Evolutionary conservation across 23 red algal species (phyloP).

Genomic region (Agarophyton chilense): DNA sequence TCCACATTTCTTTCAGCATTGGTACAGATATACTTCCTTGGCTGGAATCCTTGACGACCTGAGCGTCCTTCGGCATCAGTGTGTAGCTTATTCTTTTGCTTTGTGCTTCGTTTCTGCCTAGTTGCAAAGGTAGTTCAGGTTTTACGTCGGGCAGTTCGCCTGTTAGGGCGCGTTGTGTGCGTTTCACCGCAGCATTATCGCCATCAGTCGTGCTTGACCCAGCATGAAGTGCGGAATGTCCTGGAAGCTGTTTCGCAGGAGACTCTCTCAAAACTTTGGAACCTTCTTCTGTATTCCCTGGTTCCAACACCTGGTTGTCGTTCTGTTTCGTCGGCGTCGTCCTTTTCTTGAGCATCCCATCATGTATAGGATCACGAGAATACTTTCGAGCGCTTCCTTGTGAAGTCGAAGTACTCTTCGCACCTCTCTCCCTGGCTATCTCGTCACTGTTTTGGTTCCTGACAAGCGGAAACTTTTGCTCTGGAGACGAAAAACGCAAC

Average conservation of each 20-base stretch:
- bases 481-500: background rate
- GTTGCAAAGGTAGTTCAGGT: background rate
- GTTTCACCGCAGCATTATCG: background rate
- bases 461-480: background rate
- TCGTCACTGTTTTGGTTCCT: too few species aligned
- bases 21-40: constrained; percentile 6
- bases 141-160: constrained; percentile 9
- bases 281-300: background rate
- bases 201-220: background rate
- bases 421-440: too few species aligned
- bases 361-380: too few species aligned
- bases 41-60: background rate
- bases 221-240: background rate
- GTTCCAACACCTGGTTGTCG: background rate
- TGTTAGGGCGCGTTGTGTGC: background rate
- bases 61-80: background rate
- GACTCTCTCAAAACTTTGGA: background rate
- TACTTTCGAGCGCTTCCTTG: too few species aligned
- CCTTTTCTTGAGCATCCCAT: too few species aligned
- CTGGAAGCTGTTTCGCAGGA: background rate
- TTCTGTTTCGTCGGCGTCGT: background rate
- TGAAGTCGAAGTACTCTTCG: too few species aligned
- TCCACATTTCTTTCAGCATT: constrained; percentile 45
- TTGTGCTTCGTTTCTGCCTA: background rate
- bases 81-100: background rate